Percentiles rank a stretch among this genome's conserved stretches.
phyloP scores from a whole-genome alignment of 805 yeast species.

The Saccharomyces jurei region DNA sequence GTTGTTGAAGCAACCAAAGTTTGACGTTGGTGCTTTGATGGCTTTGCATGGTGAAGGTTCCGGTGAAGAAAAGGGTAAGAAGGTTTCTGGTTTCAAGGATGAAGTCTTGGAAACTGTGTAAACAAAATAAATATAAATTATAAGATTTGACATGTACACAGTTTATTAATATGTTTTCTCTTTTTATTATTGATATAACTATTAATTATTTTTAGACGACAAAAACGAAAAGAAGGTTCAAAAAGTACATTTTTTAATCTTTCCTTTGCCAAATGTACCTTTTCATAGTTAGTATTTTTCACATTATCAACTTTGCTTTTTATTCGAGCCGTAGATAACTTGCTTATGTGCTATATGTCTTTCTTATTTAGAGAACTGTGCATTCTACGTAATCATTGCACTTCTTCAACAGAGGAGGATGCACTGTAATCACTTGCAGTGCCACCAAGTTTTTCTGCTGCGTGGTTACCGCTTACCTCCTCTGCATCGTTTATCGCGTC shows the following conservation, averaged over 20 bases:
- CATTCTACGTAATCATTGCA: neutral
- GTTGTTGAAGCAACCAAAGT: conserved; percentile 96
- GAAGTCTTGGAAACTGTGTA: conserved; percentile 94
- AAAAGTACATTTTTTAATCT: neutral
- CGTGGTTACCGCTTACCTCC: conserved; percentile 1
- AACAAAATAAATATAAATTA: conserved; percentile 20
- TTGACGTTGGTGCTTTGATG: conserved; percentile 91
- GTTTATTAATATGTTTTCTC: conserved; percentile 1
- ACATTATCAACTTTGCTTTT: neutral
- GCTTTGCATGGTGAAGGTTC: conserved; percentile 94
- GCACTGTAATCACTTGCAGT: neutral
- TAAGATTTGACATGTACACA: conserved; percentile 8
- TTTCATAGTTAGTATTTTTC: neutral
- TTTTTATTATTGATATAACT: neutral
- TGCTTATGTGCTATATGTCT: neutral
- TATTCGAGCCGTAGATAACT: neutral
- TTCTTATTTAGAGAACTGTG: neutral
- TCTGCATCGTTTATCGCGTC: neutral
- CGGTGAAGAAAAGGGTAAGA: conserved; percentile 93
- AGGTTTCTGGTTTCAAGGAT: conserved; percentile 93
- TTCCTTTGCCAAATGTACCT: neutral
- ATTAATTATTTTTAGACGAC: neutral
- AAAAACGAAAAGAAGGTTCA: neutral
- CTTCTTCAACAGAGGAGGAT: neutral
- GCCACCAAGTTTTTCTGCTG: neutral